Evolutionary conservation across 83 land plant species (phyloP).

Genomic region (Picea abies): DNA sequence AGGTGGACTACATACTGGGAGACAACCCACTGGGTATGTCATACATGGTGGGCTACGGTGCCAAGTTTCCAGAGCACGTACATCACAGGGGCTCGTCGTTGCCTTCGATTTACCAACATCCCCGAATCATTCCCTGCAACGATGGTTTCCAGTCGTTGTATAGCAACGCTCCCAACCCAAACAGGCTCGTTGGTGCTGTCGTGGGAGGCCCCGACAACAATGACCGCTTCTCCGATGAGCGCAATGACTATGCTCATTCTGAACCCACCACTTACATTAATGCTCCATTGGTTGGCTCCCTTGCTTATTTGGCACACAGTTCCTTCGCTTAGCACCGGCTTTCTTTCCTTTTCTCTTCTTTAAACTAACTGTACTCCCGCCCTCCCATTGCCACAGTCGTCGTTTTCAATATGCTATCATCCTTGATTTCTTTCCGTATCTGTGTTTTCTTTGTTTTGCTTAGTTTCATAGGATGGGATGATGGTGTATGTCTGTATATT

Average conservation of each 20-base stretch:
- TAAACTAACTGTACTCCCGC: no score
- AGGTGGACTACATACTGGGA: constrained; percentile 92
- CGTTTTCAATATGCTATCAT: no score
- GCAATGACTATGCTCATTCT: constrained; percentile 64
- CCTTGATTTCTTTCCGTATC: no score
- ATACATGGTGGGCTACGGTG: constrained; percentile 95
- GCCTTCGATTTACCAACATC: constrained; percentile 63
- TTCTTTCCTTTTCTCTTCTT: no score
- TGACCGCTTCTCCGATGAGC: constrained; percentile 61
- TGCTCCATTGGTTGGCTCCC: constrained; percentile 77
- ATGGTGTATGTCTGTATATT: no score
- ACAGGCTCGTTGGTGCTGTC: constrained; percentile 58
- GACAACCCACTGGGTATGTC: constrained; percentile 82
- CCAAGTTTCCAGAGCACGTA: constrained; percentile 60
- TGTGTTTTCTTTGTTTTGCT: no score
- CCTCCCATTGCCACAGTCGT: no score
- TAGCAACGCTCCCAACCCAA: constrained; percentile 66
- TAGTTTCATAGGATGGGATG: no score
- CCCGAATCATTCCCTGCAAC: constrained; percentile 57
- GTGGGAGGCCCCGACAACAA: constrained; percentile 77
- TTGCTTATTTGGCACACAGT: constrained; percentile 53
- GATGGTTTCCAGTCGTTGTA: constrained; percentile 56
- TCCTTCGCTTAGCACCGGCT: no score
- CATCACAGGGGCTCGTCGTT: constrained; percentile 93
- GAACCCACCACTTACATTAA: constrained; percentile 89